These are phyloP conservation scores for Capronia coronata DNA, from an alignment of 2,329 filamentous ascomycete genomes.

Conservation along the genomic window DNA sequence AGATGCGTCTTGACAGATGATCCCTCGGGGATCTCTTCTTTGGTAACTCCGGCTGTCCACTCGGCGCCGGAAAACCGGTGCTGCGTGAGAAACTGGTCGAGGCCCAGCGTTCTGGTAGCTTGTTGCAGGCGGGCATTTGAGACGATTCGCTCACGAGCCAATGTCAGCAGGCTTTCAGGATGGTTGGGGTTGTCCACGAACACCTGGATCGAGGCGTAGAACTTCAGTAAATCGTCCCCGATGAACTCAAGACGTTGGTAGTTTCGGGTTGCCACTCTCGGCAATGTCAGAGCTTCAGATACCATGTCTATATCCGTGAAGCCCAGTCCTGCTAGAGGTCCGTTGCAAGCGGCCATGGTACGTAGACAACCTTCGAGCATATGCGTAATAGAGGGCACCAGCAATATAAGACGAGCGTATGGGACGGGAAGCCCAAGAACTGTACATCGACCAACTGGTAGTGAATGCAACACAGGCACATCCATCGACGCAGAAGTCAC, in stretches of 20 bases:
- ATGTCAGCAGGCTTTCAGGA: slow-evolving; percentile 70
- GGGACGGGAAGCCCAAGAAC: slow-evolving; percentile 21
- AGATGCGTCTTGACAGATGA: slow-evolving; percentile 38
- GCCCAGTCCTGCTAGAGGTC: slow-evolving; percentile 12
- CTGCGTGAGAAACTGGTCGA: slow-evolving; percentile 68
- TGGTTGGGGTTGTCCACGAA: slow-evolving; percentile 54
- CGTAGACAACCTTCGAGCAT: slow-evolving; percentile 21
- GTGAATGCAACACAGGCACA: not conserved
- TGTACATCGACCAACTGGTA: slow-evolving; percentile 15
- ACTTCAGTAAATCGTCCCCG: slow-evolving; percentile 77
- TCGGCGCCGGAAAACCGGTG: slow-evolving; percentile 60
- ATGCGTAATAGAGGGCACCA: slow-evolving; percentile 26
- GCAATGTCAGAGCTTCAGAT: slow-evolving; percentile 16
- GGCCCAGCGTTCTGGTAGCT: slow-evolving; percentile 55
- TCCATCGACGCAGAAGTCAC: not conserved
- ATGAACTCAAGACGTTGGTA: slow-evolving; percentile 85
- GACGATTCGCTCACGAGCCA: slow-evolving; percentile 62
- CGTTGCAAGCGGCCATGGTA: slow-evolving; percentile 13
- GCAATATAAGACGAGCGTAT: slow-evolving; percentile 18
- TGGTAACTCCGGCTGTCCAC: slow-evolving; percentile 56
- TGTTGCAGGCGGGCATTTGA: slow-evolving; percentile 66
- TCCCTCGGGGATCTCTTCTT: not conserved
- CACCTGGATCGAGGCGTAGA: slow-evolving; percentile 61
- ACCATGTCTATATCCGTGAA: slow-evolving; percentile 13
- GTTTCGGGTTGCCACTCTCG: slow-evolving; percentile 37